These are phyloP conservation scores for Alternaria sp. DNA, from an alignment of 2,329 filamentous ascomycete species.

Conservation along the genomic window DNA sequence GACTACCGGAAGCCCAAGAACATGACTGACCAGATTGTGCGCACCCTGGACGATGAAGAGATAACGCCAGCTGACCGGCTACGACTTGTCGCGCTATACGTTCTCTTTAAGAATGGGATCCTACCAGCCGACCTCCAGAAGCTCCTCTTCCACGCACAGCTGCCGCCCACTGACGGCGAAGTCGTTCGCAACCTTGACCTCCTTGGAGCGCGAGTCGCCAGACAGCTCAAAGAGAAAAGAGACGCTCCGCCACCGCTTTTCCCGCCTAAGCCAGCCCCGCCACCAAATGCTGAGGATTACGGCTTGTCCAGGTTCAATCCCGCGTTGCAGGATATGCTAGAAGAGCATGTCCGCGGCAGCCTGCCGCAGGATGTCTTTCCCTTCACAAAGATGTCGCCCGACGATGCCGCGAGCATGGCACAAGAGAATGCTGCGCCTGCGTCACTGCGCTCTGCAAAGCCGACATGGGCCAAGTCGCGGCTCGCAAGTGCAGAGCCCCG, in stretches of 20 bases:
- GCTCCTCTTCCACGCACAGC: slow-evolving; percentile 80
- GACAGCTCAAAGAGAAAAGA: slow-evolving; percentile 79
- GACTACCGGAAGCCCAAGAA: slow-evolving; percentile 92
- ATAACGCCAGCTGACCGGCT: slow-evolving; percentile 78
- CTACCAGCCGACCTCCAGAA: slow-evolving; percentile 85
- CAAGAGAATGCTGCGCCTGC: slow-evolving; percentile 61
- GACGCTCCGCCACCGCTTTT: slow-evolving; percentile 75
- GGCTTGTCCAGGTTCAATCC: slow-evolving; percentile 89
- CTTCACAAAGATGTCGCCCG: slow-evolving; percentile 65
- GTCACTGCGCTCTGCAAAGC: slow-evolving; percentile 89
- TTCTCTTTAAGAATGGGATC: slow-evolving; percentile 86
- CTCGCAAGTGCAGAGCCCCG: slow-evolving; percentile 79
- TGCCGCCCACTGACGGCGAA: slow-evolving; percentile 77
- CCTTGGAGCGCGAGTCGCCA: slow-evolving; percentile 77
- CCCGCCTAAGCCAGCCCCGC: slow-evolving; percentile 66
- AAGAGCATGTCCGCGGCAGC: slow-evolving; percentile 64
- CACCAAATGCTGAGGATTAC: slow-evolving; percentile 73
- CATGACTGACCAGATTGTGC: slow-evolving; percentile 82
- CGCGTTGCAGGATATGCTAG: slow-evolving; percentile 81
- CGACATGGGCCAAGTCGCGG: slow-evolving; percentile 91
- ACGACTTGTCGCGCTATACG: slow-evolving; percentile 84
- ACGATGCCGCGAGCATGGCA: slow-evolving; percentile 65
- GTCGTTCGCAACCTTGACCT: slow-evolving; percentile 81
- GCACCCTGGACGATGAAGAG: slow-evolving; percentile 85
- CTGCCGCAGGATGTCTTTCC: slow-evolving; percentile 58